Evolutionary conservation across 2,329 filamentous ascomycete species (phyloP).

Genomic region (Microascus cirrosus): DNA sequence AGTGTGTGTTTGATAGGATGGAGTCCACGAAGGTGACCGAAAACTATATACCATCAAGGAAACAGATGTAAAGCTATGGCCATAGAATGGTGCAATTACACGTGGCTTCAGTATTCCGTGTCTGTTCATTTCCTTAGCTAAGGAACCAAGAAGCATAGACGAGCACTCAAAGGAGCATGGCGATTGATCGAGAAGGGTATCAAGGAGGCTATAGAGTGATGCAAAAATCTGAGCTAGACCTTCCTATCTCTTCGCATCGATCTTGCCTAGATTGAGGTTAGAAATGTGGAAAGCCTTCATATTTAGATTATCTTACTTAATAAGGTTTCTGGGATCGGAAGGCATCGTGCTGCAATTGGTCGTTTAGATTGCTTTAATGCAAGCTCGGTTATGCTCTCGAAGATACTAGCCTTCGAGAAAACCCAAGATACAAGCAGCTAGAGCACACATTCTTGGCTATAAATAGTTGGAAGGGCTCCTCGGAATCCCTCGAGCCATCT

Average conservation of each 20-base stretch:
- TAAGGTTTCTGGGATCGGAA: conserved; percentile 3
- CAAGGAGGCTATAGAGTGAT: neutral
- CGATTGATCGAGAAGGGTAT: neutral
- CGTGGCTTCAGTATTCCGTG: neutral
- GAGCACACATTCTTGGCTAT: conserved; percentile 5
- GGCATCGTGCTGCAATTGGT: conserved; percentile 3
- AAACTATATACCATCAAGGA: neutral
- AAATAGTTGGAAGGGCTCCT: neutral
- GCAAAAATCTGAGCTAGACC: neutral
- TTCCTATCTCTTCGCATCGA: neutral
- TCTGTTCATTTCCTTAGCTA: conserved; percentile 7
- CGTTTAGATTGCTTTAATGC: conserved; percentile 6
- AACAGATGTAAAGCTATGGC: neutral
- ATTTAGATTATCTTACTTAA: neutral
- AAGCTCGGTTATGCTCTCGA: conserved; percentile 4
- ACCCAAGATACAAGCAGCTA: conserved; percentile 9
- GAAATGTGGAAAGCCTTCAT: neutral
- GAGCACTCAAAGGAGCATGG: conserved; percentile 9
- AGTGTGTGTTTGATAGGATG: neutral
- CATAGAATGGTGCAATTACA: neutral
- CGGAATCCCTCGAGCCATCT: conserved; percentile 9
- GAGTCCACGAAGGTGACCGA: neutral
- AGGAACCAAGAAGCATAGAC: conserved; percentile 9
- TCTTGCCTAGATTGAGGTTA: neutral
- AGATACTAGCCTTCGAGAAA: conserved; percentile 1